Conservation (phyloP, 495 filamentous ascomycete genomes). For the Talaromyces liani region DNA sequence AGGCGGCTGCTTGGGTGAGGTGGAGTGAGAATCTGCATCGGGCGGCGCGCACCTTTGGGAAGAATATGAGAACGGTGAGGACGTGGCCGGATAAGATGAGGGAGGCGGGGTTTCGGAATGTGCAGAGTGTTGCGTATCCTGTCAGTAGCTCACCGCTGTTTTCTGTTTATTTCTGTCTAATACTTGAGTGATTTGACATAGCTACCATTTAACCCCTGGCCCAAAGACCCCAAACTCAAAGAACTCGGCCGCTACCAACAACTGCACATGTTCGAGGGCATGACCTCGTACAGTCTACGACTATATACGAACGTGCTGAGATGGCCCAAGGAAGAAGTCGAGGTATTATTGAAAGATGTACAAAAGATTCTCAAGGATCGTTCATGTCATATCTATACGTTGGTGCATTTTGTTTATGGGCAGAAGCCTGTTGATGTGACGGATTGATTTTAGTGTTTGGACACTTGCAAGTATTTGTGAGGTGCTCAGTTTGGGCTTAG, state of each 20-base stretch:
- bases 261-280: constrained; percentile 33
- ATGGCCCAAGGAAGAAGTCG: constrained; percentile 48
- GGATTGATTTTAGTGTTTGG: not conserved
- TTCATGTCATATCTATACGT: constrained; percentile 39
- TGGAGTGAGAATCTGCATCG: constrained; percentile 17
- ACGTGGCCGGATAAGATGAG: constrained; percentile 18
- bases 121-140: constrained; percentile 16
- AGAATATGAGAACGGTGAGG: constrained; percentile 17
- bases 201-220: constrained; percentile 36
- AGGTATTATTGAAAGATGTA: constrained; percentile 46
- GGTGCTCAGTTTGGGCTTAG: not conserved
- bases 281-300: constrained; percentile 33
- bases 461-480: no score
- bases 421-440: constrained; percentile 17
- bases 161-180: no score
- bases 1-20: constrained; percentile 12
- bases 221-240: constrained; percentile 36
- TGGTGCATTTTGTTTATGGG: constrained; percentile 27
- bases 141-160: no score
- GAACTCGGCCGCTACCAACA: constrained; percentile 36
- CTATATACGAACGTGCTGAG: constrained; percentile 48
- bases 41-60: constrained; percentile 16
- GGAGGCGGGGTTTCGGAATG: constrained; percentile 25
- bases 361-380: constrained; percentile 45
- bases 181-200: no score